Evolutionary conservation across 805 yeast species (phyloP).

Genomic region (Candida corydali): DNA sequence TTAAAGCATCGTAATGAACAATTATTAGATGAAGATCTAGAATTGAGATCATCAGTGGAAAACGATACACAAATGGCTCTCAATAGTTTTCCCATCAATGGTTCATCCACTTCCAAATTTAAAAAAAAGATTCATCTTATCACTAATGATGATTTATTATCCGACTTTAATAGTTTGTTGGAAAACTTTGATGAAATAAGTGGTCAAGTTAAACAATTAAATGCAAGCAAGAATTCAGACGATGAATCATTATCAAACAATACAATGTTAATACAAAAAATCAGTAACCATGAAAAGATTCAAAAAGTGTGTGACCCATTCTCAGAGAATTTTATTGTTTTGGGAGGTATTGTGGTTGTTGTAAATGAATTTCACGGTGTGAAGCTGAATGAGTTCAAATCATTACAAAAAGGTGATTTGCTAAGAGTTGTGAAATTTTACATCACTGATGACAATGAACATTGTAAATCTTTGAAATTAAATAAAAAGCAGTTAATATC

Average conservation of each 20-base stretch:
- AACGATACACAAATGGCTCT: slow-evolving; percentile 10
- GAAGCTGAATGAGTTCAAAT: slow-evolving; percentile 16
- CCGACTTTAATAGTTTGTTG: slow-evolving; percentile 12
- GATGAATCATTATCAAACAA: slow-evolving; percentile 22
- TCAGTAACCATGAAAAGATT: slow-evolving; percentile 13
- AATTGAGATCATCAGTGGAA: too few relatives aligned
- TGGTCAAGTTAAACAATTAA: slow-evolving; percentile 7
- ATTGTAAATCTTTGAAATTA: slow-evolving; percentile 4
- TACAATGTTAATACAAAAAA: slow-evolving; percentile 23
- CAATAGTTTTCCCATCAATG: slow-evolving; percentile 10
- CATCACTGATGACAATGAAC: slow-evolving; percentile 11
- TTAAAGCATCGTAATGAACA: slow-evolving; percentile 5
- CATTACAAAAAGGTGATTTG: slow-evolving; percentile 28
- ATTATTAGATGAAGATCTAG: background rate
- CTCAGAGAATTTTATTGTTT: slow-evolving; percentile 18
- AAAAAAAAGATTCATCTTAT: background rate
- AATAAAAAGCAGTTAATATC: background rate
- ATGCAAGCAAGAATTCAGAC: slow-evolving; percentile 9
- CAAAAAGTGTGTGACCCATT: slow-evolving; percentile 26
- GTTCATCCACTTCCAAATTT: background rate
- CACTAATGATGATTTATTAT: slow-evolving; percentile 1
- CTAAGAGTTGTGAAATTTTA: slow-evolving; percentile 24
- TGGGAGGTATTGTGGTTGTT: slow-evolving; percentile 32
- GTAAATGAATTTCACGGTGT: slow-evolving; percentile 22
- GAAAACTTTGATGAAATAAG: slow-evolving; percentile 14